Evolutionary conservation across 768 basidiomycete genomes (phyloP), one percentile per base, ranked within the genome.

Genomic region (Galerina marginata): DNA sequence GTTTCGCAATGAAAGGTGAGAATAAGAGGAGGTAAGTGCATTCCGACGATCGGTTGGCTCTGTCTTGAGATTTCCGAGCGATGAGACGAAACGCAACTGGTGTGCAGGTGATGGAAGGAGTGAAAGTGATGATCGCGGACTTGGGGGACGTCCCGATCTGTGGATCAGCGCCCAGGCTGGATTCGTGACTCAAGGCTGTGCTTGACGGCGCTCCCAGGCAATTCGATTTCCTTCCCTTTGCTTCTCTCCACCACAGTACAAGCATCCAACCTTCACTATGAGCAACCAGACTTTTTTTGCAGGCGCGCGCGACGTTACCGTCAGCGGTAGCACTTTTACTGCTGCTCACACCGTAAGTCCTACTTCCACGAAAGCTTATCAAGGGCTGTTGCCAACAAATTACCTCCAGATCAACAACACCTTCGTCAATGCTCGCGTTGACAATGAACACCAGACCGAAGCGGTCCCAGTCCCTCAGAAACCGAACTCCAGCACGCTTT

Each of bases 401-500:
- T 9, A 15, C 44, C n/a, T 9, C n/a, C n/a, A 45, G 16, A n/a
- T 16, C n/a, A 45, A 16, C n/a, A 23, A 9, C 15, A 45, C 44
- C 44, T 5, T 16, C 23, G 23, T 16, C 2, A n/a, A 20, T n/a
- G 44, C n/a, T n/a, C 14, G 2, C 16, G 44, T 16, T 23, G 23
- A 15, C 4, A 16, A 6, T 23, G n/a, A 16, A 3, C 2, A 20
- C n/a, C 14, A n/a, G n/a, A 45, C 44, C 23, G 23, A 9, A 3
- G 44, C 9, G 0, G 14, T 9, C n/a, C 44, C 44, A 9, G 15
- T 45, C 16, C 23, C 9, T 33, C 15, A 23, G 12, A 26, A 7
- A 40, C 53, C 53, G 14, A 39, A 45, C 9, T 43, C 56, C 7
- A 65, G 63, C 43, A 3, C 58, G 12, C 23, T 59, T 11, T 68